Evolutionary conservation across 1,284 basidiomycete genomes (phyloP), one percentile per base, ranked within the genome.

Genomic region (Coniferiporia weirii): DNA sequence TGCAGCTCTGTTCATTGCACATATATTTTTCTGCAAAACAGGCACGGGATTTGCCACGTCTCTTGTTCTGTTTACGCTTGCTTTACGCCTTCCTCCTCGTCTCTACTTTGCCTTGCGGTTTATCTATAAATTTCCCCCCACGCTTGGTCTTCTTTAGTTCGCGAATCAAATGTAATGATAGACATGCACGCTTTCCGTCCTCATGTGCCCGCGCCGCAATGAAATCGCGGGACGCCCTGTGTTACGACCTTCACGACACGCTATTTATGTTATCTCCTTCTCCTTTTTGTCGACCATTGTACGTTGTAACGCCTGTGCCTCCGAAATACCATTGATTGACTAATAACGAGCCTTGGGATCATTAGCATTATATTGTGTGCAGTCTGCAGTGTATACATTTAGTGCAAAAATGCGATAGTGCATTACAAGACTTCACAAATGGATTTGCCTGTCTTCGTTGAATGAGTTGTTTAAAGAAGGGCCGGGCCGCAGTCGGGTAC

Each of bases 111-210:
- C 45, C 48, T 38, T 27, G 57, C 54, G 59, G 64, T 51, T 61
- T 65, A 61, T 8, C 44, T 4, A 46, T n/a, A 46, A n/a, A 17
- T 20, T 19, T 46, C 8, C 12, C 38, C 44, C 7, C 40, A 43
- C 40, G 40, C 40, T 43, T 43, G n/a, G 12, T 43, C 40, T 43
- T 59, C 56, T 54, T 53, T 58, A 52, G 62, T 57, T 34, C 61
- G 47, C 51, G 64, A 65, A 66, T 60, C 64, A 56, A 55, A 64
- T 64, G 65, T 62, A 59, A 54, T 64, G 38, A 65, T 64, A 67
- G 59, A 61, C 59, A 64, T 64, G 55, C 59, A 10, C 48, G n/a
- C 40, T 34, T 35, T 52, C 55, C 46, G 17, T 50, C 40, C 54
- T 40, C 54, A 44, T 52, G 38, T 15, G 2, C 22, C 15, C 43